These are phyloP conservation scores for Fusarium chlamydosporum DNA, from an alignment of 2,329 filamentous ascomycete genomes.

Conservation along the genomic window DNA sequence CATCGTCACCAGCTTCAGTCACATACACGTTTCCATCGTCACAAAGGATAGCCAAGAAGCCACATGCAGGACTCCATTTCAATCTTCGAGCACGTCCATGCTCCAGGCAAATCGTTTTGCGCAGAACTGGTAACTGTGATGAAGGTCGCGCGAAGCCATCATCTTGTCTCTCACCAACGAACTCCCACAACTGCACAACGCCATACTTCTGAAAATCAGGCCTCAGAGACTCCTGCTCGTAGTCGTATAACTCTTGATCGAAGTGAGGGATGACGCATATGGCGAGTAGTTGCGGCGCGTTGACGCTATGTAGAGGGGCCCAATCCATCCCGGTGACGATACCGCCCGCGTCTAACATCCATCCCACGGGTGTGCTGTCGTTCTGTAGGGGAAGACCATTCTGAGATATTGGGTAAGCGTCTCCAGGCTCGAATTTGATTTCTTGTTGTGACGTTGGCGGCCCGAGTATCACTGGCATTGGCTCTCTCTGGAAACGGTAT, in stretches of 20 bases:
- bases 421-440: constrained; percentile 49
- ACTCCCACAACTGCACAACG: constrained; percentile 67
- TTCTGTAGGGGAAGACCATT: constrained; percentile 52
- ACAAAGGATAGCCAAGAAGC: constrained; percentile 64
- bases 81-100: constrained; percentile 66
- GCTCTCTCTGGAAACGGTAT: constrained; percentile 50
- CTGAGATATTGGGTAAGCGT: constrained; percentile 49
- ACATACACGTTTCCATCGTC: constrained; percentile 66
- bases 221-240: constrained; percentile 56
- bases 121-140: constrained; percentile 56
- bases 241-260: constrained; percentile 63
- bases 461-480: constrained; percentile 55
- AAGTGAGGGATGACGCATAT: constrained; percentile 65
- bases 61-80: constrained; percentile 67
- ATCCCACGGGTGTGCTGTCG: constrained; percentile 57
- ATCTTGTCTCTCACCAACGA: constrained; percentile 54
- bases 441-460: constrained; percentile 53
- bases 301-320: constrained; percentile 58
- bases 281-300: constrained; percentile 64
- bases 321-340: constrained; percentile 68
- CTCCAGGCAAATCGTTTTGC: constrained; percentile 63
- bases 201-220: constrained; percentile 60
- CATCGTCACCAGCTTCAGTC: constrained; percentile 57
- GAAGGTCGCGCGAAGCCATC: constrained; percentile 55
- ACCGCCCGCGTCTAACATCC: constrained; percentile 69